A percentile compares a stretch with the other conserved stretches of the same genome.
These are phyloP conservation scores for Tephrocybe rancida DNA, from an alignment of 768 basidiomycete genomes.

Conservation along the genomic window DNA sequence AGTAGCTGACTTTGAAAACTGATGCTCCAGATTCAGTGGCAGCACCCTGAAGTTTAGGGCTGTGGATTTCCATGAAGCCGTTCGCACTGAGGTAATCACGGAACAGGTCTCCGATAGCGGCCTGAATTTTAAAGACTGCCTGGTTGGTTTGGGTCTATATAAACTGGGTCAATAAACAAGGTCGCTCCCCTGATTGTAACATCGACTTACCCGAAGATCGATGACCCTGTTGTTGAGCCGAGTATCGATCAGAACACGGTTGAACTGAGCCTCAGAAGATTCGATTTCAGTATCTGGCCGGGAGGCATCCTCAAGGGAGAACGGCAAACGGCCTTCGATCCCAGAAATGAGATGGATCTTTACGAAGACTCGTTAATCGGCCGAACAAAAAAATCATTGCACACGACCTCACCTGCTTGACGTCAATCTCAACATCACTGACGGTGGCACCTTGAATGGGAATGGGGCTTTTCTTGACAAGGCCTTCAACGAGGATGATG, in stretches of 20 bases:
- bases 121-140: conserved; percentile 91
- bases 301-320: conserved; percentile 91
- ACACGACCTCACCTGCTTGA: conserved; percentile 63
- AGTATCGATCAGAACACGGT: conserved; percentile 87
- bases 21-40: conserved; percentile 97
- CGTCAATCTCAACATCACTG: conserved; percentile 83
- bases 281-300: conserved; percentile 78
- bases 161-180: conserved; percentile 3
- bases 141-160: conserved; percentile 90
- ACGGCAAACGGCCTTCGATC: conserved; percentile 80
- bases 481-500: conserved; percentile 89
- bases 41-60: conserved; percentile 94
- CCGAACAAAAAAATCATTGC: not conserved
- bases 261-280: conserved; percentile 60
- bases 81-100: conserved; percentile 72
- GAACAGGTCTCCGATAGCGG: conserved; percentile 88
- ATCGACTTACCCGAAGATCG: conserved; percentile 78
- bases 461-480: conserved; percentile 76
- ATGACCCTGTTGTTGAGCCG: conserved; percentile 93
- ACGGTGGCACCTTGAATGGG: conserved; percentile 92
- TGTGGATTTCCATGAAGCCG: conserved; percentile 94
- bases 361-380: conserved; percentile 6
- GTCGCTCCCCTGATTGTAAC: not conserved
- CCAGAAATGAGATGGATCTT: conserved; percentile 85
- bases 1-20: conserved; percentile 97